Percentiles rank a stretch among this genome's conserved stretches.
Evolutionary conservation across 768 basidiomycete genomes (phyloP).

Genomic region (Xerocomellus amylosporus): DNA sequence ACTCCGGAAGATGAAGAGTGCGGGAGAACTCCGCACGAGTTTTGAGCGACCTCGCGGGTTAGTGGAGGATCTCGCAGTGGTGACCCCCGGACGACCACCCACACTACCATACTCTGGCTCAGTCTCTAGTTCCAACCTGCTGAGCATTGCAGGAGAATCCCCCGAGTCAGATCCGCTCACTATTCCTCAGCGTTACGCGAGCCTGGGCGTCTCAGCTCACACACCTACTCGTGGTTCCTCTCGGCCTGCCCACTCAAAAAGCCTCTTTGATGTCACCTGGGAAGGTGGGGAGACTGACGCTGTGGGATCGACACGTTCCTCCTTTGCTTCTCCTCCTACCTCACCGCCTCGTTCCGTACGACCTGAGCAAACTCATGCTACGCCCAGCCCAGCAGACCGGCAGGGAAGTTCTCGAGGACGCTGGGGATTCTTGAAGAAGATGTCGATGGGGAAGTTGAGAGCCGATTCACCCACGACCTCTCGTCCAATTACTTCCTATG

Average conservation of each 20-base stretch:
- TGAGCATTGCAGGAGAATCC: slow-evolving; percentile 35
- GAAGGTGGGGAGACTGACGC: slow-evolving; percentile 26
- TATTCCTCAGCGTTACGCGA: slow-evolving; percentile 61
- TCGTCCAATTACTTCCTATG: slow-evolving; percentile 37
- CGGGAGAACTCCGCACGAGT: slow-evolving; percentile 64
- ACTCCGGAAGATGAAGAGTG: slow-evolving; percentile 82
- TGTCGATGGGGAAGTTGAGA: slow-evolving; percentile 95
- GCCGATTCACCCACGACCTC: slow-evolving; percentile 48
- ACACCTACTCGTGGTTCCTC: slow-evolving; percentile 34
- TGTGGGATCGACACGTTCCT: slow-evolving; percentile 19
- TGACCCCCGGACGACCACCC: slow-evolving; percentile 40
- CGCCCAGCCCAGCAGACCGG: slow-evolving; percentile 25
- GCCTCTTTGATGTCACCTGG: slow-evolving; percentile 51
- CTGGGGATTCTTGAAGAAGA: slow-evolving; percentile 97
- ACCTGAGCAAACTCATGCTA: slow-evolving; percentile 12
- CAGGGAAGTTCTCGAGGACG: slow-evolving; percentile 45
- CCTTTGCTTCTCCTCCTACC: slow-evolving; percentile 24
- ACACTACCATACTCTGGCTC: slow-evolving; percentile 56
- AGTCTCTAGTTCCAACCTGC: slow-evolving; percentile 67
- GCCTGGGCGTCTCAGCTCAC: slow-evolving; percentile 50
- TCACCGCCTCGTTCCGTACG: slow-evolving; percentile 28
- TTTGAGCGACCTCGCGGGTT: slow-evolving; percentile 27
- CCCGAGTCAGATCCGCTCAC: slow-evolving; percentile 36
- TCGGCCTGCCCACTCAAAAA: slow-evolving; percentile 40
- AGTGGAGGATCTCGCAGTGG: slow-evolving; percentile 27